phyloP scores from a whole-genome alignment of 106 monocot species.

The Triglochin maritima region DNA sequence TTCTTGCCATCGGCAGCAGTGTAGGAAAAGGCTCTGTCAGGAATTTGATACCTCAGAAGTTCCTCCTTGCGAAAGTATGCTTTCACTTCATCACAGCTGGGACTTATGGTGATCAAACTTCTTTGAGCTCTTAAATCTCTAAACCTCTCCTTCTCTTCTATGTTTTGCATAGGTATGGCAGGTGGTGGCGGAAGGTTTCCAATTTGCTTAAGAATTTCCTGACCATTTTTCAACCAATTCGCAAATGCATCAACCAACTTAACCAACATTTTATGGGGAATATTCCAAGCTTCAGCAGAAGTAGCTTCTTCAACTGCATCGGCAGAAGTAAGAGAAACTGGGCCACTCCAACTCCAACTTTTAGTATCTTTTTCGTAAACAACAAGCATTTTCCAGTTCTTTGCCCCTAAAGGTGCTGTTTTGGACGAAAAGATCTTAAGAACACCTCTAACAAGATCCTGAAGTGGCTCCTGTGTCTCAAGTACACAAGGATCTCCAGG shows the following conservation, averaged over 20 bases:
- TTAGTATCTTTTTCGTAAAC: conserved; percentile 67
- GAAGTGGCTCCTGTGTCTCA: conserved; percentile 86
- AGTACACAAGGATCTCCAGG: conserved; percentile 93
- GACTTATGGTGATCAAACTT: conserved; percentile 72
- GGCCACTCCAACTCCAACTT: conserved; percentile 79
- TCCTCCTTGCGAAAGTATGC: conserved; percentile 81
- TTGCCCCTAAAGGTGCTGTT: conserved; percentile 92
- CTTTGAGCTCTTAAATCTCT: conserved; percentile 87
- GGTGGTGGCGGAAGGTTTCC: conserved; percentile 88
- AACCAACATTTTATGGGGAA: conserved; percentile 93
- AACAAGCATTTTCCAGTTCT: conserved; percentile 74
- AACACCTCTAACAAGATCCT: conserved; percentile 87
- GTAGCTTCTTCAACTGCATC: conserved; percentile 70
- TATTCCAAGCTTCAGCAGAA: conserved; percentile 81
- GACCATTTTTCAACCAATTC: conserved; percentile 88
- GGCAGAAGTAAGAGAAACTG: conserved; percentile 33
- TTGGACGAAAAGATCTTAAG: conserved; percentile 83
- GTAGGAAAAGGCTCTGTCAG: conserved; percentile 87
- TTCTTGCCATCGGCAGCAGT: conserved; percentile 83
- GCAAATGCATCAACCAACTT: conserved; percentile 98
- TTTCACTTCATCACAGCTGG: conserved; percentile 76
- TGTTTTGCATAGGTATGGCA: conserved; percentile 18
- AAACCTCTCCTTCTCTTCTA: conserved; percentile 87
- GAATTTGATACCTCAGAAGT: conserved; percentile 67
- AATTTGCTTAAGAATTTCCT: conserved; percentile 87